Percentiles rank a stretch among this genome's conserved stretches.
These are phyloP conservation scores for Aaosphaeria pasadenensis DNA, from an alignment of 2,329 filamentous ascomycete genomes.

Conservation along the genomic window DNA sequence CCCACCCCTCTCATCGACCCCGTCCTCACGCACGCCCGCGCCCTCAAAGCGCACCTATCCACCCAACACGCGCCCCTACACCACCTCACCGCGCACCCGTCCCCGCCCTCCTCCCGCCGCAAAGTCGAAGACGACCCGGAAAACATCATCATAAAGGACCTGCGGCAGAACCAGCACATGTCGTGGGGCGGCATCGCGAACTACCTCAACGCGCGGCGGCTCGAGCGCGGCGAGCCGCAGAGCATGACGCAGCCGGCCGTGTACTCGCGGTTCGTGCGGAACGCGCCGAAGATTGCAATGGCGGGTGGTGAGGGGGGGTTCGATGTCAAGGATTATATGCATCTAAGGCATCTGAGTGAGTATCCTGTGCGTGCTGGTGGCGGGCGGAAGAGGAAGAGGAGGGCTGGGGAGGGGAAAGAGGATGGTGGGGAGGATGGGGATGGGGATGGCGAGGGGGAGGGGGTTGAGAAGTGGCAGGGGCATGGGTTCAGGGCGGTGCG, in stretches of 20 bases:
- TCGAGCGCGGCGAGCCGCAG: slow-evolving; percentile 8
- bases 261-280: slow-evolving; percentile 38
- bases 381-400: background rate
- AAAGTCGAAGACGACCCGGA: slow-evolving; percentile 24
- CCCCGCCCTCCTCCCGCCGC: background rate
- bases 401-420: background rate
- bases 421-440: background rate
- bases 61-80: background rate
- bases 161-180: slow-evolving; percentile 23
- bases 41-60: background rate
- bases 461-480: slow-evolving; percentile 17
- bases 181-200: slow-evolving; percentile 27
- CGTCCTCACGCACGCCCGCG: background rate
- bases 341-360: slow-evolving; percentile 20
- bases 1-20: background rate
- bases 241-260: slow-evolving; percentile 26
- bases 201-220: slow-evolving; percentile 22
- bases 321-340: slow-evolving; percentile 30
- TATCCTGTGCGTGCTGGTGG: background rate
- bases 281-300: slow-evolving; percentile 20
- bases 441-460: slow-evolving; percentile 6
- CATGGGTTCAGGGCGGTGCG: slow-evolving; percentile 19
- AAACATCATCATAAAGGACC: slow-evolving; percentile 27
- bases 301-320: slow-evolving; percentile 29
- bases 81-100: slow-evolving; percentile 5